Base-by-base conservation (phyloP, 805 yeast species). In the Pichia cephalocereana region DNA sequence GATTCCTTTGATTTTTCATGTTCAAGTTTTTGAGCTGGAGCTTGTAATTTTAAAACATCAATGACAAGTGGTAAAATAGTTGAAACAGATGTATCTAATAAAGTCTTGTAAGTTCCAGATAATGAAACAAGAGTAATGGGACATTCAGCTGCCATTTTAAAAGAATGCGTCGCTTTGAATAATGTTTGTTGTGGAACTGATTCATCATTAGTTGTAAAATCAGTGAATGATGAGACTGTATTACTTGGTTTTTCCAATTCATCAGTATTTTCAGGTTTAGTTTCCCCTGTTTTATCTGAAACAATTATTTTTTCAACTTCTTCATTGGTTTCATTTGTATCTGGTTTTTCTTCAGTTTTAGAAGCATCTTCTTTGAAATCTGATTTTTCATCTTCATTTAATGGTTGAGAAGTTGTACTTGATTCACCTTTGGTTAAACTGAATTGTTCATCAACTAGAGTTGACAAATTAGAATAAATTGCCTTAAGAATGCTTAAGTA, bases 81-180 rank as follows among this genome's bases (percentile, higher is more conserved):
- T 2, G 90, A 86, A 32, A 93, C 71, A 4, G 91, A 79, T 0
- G 84, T 69, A 43, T 78, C 77, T 1, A 85, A 86, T 46, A 88
- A 67, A 36, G 79, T 79, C 61, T 89, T 87, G 68, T 90, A 89
- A 0, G 96, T 81, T 1, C 96, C 86, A 58, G 87, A 88, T 46
- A 95, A 70, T 8, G 96, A 80, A 4, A 93, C 99, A 82, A 93
- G 85, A 5, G 96, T 89, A 38, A 93, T 91, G 10, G 99, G 99
- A 62, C 98, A 90, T 64, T 93, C 99, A 0, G 96, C 86, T 51
- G 93, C 74, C 14, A 91, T 87, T 62, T 89, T 90, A 73, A 93
- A 91, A 1, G 97, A 89, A 54, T 64, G 73, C 76, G 86, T 76
- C 6, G 96, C 83, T 52, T 75, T 77, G 41, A 75, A 75, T 46